Percentiles rank a stretch among this genome's conserved stretches.
Evolutionary conservation across 169 alveolate species (phyloP).

Genomic region (Fabrea salina): DNA sequence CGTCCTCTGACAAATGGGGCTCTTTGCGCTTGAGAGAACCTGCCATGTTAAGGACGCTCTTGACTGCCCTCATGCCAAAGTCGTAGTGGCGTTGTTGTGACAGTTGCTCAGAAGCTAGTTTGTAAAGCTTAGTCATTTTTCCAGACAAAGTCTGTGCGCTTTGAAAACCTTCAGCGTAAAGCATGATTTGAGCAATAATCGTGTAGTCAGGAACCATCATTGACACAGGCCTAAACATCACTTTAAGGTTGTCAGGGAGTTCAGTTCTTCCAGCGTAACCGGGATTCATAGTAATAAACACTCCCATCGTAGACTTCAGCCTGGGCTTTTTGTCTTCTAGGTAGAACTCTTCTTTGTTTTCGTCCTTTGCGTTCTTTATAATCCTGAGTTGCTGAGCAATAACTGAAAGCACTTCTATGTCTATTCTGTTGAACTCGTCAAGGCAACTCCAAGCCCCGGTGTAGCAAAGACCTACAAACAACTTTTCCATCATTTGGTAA

Average conservation of each 20-base stretch:
- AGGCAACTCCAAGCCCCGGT: constrained; percentile 88
- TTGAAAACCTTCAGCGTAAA: constrained; percentile 74
- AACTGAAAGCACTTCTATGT: constrained; percentile 87
- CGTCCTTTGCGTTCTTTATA: constrained; percentile 85
- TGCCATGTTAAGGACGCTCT: constrained; percentile 69
- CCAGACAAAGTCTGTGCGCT: constrained; percentile 67
- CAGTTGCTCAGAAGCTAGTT: constrained; percentile 71
- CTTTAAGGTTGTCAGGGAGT: constrained; percentile 86
- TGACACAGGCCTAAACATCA: constrained; percentile 82
- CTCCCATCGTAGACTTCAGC: constrained; percentile 72
- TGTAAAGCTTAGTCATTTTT: constrained; percentile 82
- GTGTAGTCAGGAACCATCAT: constrained; percentile 89
- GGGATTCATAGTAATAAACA: constrained; percentile 87
- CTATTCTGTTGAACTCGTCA: constrained; percentile 85
- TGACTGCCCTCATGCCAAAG: constrained; percentile 82
- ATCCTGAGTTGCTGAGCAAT: constrained; percentile 87
- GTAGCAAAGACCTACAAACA: constrained; percentile 80
- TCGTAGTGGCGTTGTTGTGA: constrained; percentile 76
- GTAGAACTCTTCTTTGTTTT: constrained; percentile 58
- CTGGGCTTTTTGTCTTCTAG: constrained; percentile 80
- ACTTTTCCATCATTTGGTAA: constrained; percentile 58
- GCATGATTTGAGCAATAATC: constrained; percentile 80
- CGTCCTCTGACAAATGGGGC: constrained; percentile 57
- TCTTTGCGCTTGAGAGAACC: constrained; percentile 70
- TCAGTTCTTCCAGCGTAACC: constrained; percentile 87